Percentiles rank a stretch among this genome's conserved stretches.
Evolutionary conservation across 139 green algal genomes (phyloP).

Genomic region (Pseudopediastrum boryanum): DNA sequence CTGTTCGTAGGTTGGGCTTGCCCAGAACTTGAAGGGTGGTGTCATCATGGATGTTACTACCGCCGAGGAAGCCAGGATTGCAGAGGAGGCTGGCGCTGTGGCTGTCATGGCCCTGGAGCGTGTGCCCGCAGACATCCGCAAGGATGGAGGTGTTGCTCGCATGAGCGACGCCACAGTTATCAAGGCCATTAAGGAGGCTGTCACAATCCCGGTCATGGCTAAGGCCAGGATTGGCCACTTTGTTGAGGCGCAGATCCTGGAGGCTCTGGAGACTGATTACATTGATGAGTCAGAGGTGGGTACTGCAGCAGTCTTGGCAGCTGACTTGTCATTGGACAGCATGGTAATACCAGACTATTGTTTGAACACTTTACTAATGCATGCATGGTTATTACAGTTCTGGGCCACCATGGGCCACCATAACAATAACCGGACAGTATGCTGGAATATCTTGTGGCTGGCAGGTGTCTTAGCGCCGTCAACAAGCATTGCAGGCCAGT

Average conservation of each 20-base stretch:
- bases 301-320: too few relatives aligned
- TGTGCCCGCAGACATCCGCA: conserved; percentile 96
- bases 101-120: conserved; percentile 99
- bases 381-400: too few relatives aligned
- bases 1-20: conserved; percentile 81
- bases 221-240: conserved; percentile 99
- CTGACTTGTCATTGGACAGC: too few relatives aligned
- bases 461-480: too few relatives aligned
- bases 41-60: conserved; percentile 99
- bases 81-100: conserved; percentile 98
- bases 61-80: conserved; percentile 96
- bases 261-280: conserved; percentile 96
- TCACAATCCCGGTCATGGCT: conserved; percentile 99
- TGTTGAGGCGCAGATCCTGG: conserved; percentile 98
- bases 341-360: too few relatives aligned
- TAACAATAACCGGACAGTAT: too few relatives aligned
- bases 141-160: conserved; percentile 95
- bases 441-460: too few relatives aligned
- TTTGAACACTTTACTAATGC: too few relatives aligned
- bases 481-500: too few relatives aligned
- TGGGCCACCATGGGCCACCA: too few relatives aligned
- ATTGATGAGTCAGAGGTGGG: conserved; percentile 97
- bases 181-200: conserved; percentile 92
- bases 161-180: conserved; percentile 98
- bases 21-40: conserved; percentile 99